phyloP scores from a whole-genome alignment of 2,329 filamentous ascomycete genomes.

The Neocatenulostroma microsporum region DNA sequence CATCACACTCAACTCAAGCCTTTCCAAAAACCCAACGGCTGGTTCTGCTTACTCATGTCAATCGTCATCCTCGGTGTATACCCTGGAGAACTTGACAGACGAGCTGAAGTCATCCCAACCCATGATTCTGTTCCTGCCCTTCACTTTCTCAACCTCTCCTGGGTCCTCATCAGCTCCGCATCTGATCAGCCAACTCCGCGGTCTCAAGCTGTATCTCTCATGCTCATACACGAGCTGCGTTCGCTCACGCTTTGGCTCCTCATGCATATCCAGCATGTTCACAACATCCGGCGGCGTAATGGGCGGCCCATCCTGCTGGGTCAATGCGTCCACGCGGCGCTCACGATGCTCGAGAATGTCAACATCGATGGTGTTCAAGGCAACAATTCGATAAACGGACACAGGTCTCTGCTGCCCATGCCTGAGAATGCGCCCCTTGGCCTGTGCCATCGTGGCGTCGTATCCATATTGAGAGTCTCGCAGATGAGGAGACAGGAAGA shows the following conservation, averaged over 20 bases:
- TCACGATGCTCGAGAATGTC: slow-evolving; percentile 41
- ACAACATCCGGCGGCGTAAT: slow-evolving; percentile 10
- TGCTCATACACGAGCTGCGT: slow-evolving; percentile 25
- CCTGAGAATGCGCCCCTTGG: slow-evolving; percentile 53
- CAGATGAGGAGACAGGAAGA: slow-evolving; percentile 54
- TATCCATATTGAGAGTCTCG: slow-evolving; percentile 47
- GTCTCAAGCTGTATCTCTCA: slow-evolving; percentile 26
- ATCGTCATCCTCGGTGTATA: slow-evolving; percentile 27
- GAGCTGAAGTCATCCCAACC: slow-evolving; percentile 29
- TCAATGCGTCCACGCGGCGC: slow-evolving; percentile 22
- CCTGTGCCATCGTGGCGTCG: slow-evolving; percentile 53
- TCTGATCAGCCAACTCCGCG: slow-evolving; percentile 23
- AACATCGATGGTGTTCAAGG: slow-evolving; percentile 58
- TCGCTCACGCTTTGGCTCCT: slow-evolving; percentile 14
- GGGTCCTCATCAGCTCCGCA: slow-evolving; percentile 8
- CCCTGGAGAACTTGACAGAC: slow-evolving; percentile 27
- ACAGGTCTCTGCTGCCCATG: slow-evolving; percentile 52
- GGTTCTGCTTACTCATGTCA: too few relatives aligned
- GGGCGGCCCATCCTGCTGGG: slow-evolving; percentile 12
- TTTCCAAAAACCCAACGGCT: too few relatives aligned
- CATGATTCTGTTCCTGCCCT: slow-evolving; percentile 19
- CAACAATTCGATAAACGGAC: slow-evolving; percentile 65
- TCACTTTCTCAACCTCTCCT: slow-evolving; percentile 8
- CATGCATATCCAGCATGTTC: slow-evolving; percentile 12
- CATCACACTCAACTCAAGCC: too few relatives aligned